Evolutionary conservation across 2,329 filamentous ascomycete genomes (phyloP).

Genomic region (Fusarium sp.): DNA sequence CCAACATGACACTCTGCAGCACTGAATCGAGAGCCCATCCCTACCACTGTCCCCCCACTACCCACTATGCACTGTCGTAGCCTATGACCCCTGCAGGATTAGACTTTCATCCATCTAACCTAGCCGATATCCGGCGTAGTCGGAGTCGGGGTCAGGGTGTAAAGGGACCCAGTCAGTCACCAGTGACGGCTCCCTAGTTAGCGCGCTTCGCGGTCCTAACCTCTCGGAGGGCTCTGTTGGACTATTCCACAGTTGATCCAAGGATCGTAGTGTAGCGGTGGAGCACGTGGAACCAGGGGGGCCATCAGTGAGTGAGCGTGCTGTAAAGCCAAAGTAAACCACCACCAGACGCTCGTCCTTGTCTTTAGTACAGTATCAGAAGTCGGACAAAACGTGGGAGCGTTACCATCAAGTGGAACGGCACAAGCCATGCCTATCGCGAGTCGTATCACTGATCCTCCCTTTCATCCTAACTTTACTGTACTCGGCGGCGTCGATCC

Average conservation of each 20-base stretch:
- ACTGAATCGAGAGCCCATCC: conserved; percentile 26
- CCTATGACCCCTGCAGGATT: conserved; percentile 34
- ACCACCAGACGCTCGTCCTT: conserved; percentile 26
- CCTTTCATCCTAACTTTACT: conserved; percentile 1
- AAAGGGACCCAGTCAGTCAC: background rate
- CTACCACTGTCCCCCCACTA: conserved; percentile 4
- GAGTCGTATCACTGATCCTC: conserved; percentile 17
- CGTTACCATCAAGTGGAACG: conserved; percentile 27
- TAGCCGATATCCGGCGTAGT: conserved; percentile 44
- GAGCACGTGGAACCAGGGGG: conserved; percentile 39
- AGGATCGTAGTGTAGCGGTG: conserved; percentile 19
- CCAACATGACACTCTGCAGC: conserved; percentile 27
- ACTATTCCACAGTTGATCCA: conserved; percentile 2
- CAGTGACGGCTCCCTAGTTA: conserved; percentile 22
- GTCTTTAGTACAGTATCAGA: conserved; percentile 21
- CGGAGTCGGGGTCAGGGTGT: conserved; percentile 13
- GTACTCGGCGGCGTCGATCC: conserved; percentile 24
- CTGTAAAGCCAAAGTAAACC: conserved; percentile 18
- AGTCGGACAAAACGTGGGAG: conserved; percentile 33
- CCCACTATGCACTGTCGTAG: conserved; percentile 6
- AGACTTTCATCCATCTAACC: conserved; percentile 40
- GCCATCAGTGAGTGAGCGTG: background rate
- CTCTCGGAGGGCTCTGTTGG: background rate
- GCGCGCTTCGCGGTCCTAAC: conserved; percentile 17
- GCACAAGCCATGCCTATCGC: conserved; percentile 16